Evolutionary conservation across 164 flowering plant species (phyloP), one percentile per base, ranked within the genome.

Genomic region (Malania oleifera): DNA sequence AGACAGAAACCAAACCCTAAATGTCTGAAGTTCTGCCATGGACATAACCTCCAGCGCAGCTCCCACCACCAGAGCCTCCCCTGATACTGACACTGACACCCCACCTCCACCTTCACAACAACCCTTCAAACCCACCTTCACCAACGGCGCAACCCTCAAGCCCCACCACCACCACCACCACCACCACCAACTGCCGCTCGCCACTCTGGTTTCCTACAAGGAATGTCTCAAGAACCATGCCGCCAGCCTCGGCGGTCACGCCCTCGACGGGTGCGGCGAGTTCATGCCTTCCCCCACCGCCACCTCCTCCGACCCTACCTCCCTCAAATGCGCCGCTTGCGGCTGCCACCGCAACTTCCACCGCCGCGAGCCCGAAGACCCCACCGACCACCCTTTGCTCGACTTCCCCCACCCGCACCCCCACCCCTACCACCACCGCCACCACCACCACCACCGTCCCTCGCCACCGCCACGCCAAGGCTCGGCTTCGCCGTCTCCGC

Each of bases 291-390:
- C 78, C 13, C 74, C 80, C 13, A 29, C 75, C 19, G 43, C 76
- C 71, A 60, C 64, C 26, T 28, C 73, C 15, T 11, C 76, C 57
- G 70, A 77, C 60, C 79, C 77, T 45, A 62, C 75, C 56, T 74
- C 79, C 2, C 74, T 81, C 17, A 73, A 62, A 52, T 82, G 86
- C 71, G 86, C 77, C 22, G 86, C 86, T 1, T 82, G 86, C 57
- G 86, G 86, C 45, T 82, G 86, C 71, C 86, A 82, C 74, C 78
- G 86, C 37, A 81, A 77, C 60, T 81, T 81, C 69, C 86, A 81
- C 72, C 77, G 81, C 59, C 76, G 80, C 5, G 77, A 74, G 22
- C 74, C 75, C 0, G 53, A 50, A 29, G 53, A 50, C 29, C 22
- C 46, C 46, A 12, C 20, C 22, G 22, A 18, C 53, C 7, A 17